phyloP scores from a whole-genome alignment of 805 yeast genomes.

The Isabelozyma pseudorhagii region DNA sequence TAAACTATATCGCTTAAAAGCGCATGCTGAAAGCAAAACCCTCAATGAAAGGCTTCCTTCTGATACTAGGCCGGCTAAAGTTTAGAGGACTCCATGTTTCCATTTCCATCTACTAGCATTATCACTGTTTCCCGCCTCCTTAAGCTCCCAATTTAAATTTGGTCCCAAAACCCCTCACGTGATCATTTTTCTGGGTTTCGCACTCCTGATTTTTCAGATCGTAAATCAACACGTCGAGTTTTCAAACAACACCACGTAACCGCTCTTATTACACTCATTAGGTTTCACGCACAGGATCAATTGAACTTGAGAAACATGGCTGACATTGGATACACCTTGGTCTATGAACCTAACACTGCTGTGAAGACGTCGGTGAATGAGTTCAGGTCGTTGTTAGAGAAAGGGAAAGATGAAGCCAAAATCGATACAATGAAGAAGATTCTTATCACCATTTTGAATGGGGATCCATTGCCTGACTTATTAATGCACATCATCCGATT shows the following conservation, averaged over 20 bases:
- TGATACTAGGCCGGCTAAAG: too few species aligned
- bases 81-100: too few species aligned
- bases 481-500: constrained; percentile 96
- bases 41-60: too few species aligned
- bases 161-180: too few species aligned
- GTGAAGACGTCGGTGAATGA: constrained; percentile 64
- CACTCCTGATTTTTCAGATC: background rate
- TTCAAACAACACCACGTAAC: constrained; percentile 1
- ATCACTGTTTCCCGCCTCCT: too few species aligned
- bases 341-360: constrained; percentile 72
- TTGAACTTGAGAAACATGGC: constrained; percentile 9
- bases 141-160: too few species aligned
- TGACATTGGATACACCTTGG: constrained; percentile 66
- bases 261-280: background rate
- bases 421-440: constrained; percentile 87
- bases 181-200: too few species aligned
- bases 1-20: too few species aligned
- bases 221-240: constrained; percentile 16
- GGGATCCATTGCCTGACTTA: constrained; percentile 87
- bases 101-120: too few species aligned
- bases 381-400: constrained; percentile 75
- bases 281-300: background rate
- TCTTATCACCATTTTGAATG: constrained; percentile 82
- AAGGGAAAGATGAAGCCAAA: constrained; percentile 84
- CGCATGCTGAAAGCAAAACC: too few species aligned